phyloP scores from a whole-genome alignment of 2,329 filamentous ascomycete species.

The Monilinia laxa region DNA sequence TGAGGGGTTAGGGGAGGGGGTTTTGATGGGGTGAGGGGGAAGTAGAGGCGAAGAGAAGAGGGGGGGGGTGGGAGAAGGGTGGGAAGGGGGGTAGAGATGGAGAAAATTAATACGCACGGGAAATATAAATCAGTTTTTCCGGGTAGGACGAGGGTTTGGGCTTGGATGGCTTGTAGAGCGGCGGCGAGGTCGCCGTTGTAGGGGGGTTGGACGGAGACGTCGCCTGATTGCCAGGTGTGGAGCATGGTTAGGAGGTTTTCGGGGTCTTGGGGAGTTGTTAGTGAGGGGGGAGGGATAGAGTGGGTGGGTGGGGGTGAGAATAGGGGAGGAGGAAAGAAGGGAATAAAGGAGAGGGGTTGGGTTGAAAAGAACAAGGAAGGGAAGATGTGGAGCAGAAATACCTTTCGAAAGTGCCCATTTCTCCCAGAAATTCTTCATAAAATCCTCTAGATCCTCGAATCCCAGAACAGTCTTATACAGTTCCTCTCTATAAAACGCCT shows the following conservation, averaged over 20 bases:
- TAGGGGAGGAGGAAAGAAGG: too few relatives aligned
- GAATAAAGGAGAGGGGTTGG: too few relatives aligned
- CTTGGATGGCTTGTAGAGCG: slow-evolving; percentile 68
- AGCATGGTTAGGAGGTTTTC: slow-evolving; percentile 75
- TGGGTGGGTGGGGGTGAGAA: too few relatives aligned
- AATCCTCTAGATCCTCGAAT: slow-evolving; percentile 68
- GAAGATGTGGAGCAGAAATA: slow-evolving; percentile 30
- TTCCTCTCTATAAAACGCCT: slow-evolving; percentile 68
- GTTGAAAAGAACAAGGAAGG: neutral
- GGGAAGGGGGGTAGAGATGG: neutral
- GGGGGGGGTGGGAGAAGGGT: neutral
- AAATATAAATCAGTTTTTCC: slow-evolving; percentile 77
- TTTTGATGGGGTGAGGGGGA: too few relatives aligned
- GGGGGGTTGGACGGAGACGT: slow-evolving; percentile 66
- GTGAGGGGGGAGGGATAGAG: neutral
- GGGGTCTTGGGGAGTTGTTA: slow-evolving; percentile 50
- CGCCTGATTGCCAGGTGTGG: slow-evolving; percentile 74
- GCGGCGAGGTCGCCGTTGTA: slow-evolving; percentile 66
- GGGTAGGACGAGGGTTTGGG: slow-evolving; percentile 69
- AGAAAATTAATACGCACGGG: slow-evolving; percentile 49
- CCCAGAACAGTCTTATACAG: slow-evolving; percentile 65
- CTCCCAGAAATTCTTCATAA: slow-evolving; percentile 76
- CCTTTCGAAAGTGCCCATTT: slow-evolving; percentile 68
- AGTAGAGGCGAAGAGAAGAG: neutral
- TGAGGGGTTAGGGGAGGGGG: too few relatives aligned